Conservation (phyloP, 352 stramenopile species). For the Pythium scleroteichum region DNA sequence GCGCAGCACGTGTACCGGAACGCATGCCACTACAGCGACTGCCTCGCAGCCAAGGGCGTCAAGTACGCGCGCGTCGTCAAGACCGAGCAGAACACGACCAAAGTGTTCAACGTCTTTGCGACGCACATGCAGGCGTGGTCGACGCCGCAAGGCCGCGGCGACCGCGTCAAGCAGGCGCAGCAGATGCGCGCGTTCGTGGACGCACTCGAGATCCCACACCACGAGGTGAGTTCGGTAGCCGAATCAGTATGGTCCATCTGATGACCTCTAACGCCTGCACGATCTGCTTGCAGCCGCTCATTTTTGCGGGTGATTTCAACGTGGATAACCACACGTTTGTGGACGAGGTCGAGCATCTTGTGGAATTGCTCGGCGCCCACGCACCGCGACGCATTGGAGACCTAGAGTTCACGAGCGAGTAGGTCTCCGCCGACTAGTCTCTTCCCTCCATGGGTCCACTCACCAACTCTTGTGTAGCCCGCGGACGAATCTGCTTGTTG, state of each 20-base stretch:
- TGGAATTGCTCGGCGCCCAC: conserved; percentile 52
- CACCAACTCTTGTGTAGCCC: conserved; percentile 38
- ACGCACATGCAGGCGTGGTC: conserved; percentile 90
- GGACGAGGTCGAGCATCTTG: conserved; percentile 64
- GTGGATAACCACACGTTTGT: conserved; percentile 80
- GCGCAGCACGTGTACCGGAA: conserved; percentile 76
- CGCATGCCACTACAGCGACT: conserved; percentile 84
- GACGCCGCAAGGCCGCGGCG: conserved; percentile 52
- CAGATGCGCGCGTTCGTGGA: conserved; percentile 63
- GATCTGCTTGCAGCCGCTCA: conserved; percentile 45
- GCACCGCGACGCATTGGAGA: conserved; percentile 49
- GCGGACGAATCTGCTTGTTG: conserved; percentile 75
- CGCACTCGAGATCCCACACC: conserved; percentile 52
- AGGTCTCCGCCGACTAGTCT: conserved; percentile 16
- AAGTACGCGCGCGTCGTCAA: conserved; percentile 83
- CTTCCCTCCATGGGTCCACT: background rate
- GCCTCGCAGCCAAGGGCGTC: conserved; percentile 78
- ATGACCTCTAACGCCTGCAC: background rate
- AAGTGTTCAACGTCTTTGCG: conserved; percentile 85
- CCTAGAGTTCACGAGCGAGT: conserved; percentile 84
- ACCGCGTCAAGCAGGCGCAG: conserved; percentile 66
- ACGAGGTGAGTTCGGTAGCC: conserved; percentile 44
- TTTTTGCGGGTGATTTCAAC: conserved; percentile 86
- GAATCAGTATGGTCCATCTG: background rate
- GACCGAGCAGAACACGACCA: conserved; percentile 42